A percentile compares a stretch with the other conserved stretches of the same genome.
Evolutionary conservation across 257 asterid species (phyloP).

Genomic region (Nicotiana undulata): DNA sequence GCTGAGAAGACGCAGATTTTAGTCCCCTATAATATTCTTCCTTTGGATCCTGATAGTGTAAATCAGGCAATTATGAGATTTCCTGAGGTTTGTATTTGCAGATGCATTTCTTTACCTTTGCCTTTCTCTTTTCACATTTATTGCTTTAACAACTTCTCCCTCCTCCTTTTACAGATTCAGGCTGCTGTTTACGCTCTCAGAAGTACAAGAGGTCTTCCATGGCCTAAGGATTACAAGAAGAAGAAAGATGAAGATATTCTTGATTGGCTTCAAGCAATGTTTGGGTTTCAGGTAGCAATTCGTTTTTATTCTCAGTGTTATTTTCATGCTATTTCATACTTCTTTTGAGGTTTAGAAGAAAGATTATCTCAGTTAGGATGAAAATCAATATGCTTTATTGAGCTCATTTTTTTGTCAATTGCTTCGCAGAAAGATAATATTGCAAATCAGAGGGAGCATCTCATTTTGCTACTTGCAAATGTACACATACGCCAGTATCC

Average conservation of each 20-base stretch:
- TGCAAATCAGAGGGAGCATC: constrained; percentile 97
- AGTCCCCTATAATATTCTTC: constrained; percentile 92
- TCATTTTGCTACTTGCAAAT: constrained; percentile 93
- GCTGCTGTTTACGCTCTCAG: constrained; percentile 93
- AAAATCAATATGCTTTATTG: constrained; percentile 9
- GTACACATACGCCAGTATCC: constrained; percentile 97
- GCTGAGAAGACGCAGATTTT: constrained; percentile 96
- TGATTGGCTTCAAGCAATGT: constrained; percentile 99
- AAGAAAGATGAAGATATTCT: constrained; percentile 96
- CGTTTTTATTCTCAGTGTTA: background rate
- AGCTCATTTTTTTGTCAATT: constrained; percentile 7
- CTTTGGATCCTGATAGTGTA: constrained; percentile 98
- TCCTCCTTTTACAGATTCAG: constrained; percentile 57
- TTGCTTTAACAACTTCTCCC: background rate
- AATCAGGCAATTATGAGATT: constrained; percentile 93
- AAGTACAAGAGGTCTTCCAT: constrained; percentile 91
- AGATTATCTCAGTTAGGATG: background rate
- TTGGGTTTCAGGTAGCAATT: constrained; percentile 82
- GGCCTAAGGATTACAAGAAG: constrained; percentile 98
- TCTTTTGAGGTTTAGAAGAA: background rate
- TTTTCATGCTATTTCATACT: background rate
- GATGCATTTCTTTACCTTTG: constrained; percentile 6
- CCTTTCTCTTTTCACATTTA: constrained; percentile 3
- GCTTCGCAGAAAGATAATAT: constrained; percentile 82
- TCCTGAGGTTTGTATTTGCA: constrained; percentile 66